These are phyloP conservation scores for Gillenia trifoliata DNA, from an alignment of 306 rosid genomes.

Conservation along the genomic window DNA sequence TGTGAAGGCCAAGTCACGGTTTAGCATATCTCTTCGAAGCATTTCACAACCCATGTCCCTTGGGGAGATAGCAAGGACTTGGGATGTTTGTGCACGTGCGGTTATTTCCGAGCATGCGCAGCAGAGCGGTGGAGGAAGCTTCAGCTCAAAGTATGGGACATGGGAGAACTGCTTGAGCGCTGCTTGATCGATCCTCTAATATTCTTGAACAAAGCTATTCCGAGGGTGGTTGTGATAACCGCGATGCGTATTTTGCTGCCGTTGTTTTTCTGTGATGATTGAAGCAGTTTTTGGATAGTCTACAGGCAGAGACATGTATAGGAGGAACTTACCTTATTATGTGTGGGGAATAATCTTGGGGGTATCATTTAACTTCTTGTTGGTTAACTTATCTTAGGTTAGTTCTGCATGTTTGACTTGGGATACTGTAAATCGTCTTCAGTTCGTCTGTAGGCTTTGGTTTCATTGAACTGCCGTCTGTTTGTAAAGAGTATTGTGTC, in stretches of 20 bases:
- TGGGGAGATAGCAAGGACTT: conserved; percentile 65
- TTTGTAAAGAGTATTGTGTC: background rate
- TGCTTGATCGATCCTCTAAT: conserved; percentile 20
- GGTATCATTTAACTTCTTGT: background rate
- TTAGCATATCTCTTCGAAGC: conserved; percentile 68
- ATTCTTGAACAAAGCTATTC: background rate
- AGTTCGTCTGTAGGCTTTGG: too few species aligned
- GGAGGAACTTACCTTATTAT: background rate
- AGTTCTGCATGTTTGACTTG: background rate
- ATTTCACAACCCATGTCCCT: conserved; percentile 84
- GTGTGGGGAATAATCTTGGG: background rate
- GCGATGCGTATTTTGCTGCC: background rate
- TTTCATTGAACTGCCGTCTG: background rate
- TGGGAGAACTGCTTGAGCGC: conserved; percentile 75
- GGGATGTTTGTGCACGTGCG: conserved; percentile 81
- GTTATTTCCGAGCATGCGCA: conserved; percentile 76
- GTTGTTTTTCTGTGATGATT: background rate
- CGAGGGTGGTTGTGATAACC: background rate
- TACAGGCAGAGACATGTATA: background rate
- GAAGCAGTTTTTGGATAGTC: background rate
- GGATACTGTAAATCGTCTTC: background rate
- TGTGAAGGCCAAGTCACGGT: conserved; percentile 65
- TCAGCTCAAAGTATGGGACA: conserved; percentile 81
- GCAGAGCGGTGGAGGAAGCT: conserved; percentile 86
- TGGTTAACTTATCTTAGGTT: background rate